These are phyloP conservation scores for Zasmidium cellare DNA, from an alignment of 2,329 filamentous ascomycete genomes.

Conservation along the genomic window DNA sequence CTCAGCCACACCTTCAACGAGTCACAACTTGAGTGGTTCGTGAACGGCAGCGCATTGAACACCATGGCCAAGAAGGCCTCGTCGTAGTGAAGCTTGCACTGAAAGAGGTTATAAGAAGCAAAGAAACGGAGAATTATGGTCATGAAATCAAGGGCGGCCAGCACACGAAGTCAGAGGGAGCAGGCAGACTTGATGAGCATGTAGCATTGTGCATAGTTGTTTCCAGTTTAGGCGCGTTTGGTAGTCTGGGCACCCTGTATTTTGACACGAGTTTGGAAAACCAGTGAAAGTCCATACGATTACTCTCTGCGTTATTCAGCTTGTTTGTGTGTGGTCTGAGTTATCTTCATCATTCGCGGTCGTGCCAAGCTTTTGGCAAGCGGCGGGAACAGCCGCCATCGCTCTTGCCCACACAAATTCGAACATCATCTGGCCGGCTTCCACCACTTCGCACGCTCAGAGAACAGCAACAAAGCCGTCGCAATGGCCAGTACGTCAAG, in stretches of 20 bases:
- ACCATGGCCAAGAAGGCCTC: constrained; percentile 79
- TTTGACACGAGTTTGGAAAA: constrained; percentile 19
- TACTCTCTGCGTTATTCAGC: no score
- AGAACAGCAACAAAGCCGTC: constrained; percentile 30
- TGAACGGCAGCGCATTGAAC: constrained; percentile 95
- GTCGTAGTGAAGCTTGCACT: constrained; percentile 13
- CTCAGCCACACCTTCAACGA: constrained; percentile 98
- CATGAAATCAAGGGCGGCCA: constrained; percentile 21
- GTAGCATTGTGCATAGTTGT: constrained; percentile 27
- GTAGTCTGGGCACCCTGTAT: constrained; percentile 23
- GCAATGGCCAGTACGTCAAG: constrained; percentile 69
- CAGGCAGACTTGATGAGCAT: constrained; percentile 15
- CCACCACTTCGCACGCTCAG: not conserved
- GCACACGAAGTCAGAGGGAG: constrained; percentile 12
- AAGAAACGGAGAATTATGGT: constrained; percentile 3
- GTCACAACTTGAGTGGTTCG: constrained; percentile 98
- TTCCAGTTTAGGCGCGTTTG: constrained; percentile 20
- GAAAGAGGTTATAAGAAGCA: constrained; percentile 7
- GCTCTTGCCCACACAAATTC: constrained; percentile 1
- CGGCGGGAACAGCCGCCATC: not conserved
- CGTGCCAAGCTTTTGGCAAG: not conserved
- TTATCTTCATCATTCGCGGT: not conserved
- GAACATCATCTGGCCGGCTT: constrained; percentile 5
- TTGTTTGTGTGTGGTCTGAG: no score
- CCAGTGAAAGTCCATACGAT: not conserved